Evolutionary conservation across 2,329 filamentous ascomycete species (phyloP).

Genomic region (Diaporthe vexans): DNA sequence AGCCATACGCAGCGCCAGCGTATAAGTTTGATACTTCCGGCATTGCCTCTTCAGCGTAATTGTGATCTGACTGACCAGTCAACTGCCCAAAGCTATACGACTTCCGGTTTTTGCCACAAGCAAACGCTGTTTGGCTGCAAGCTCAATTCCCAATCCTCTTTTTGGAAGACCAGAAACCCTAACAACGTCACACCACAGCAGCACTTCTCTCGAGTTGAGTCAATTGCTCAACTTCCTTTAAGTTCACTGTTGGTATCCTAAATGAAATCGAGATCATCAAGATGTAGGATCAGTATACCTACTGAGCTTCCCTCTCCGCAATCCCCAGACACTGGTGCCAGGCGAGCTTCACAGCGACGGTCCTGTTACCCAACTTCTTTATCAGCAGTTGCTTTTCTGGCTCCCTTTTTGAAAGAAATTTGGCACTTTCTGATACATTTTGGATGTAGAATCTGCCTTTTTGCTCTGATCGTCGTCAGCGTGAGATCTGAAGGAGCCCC

Average conservation of each 20-base stretch:
- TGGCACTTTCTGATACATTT: background rate
- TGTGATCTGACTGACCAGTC: background rate
- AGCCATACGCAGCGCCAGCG: too few relatives aligned
- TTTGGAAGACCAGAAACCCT: background rate
- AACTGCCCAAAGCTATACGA: background rate
- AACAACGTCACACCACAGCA: too few relatives aligned
- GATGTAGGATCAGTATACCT: constrained; percentile 2
- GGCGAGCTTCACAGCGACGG: background rate
- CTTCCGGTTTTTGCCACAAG: background rate
- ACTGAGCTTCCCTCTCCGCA: background rate
- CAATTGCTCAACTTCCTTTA: background rate
- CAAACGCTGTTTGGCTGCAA: background rate
- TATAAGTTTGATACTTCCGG: too few relatives aligned
- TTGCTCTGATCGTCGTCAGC: constrained; percentile 7
- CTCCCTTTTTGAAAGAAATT: too few relatives aligned
- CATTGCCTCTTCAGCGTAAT: background rate
- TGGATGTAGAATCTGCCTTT: background rate
- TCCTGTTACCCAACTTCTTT: background rate
- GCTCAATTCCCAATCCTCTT: too few relatives aligned
- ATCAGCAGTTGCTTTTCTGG: too few relatives aligned
- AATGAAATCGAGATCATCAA: constrained; percentile 14
- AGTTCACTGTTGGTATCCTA: too few relatives aligned
- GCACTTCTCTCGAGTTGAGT: background rate
- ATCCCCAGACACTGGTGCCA: background rate
- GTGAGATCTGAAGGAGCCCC: constrained; percentile 28